Evolutionary conservation across 495 filamentous ascomycete species (phyloP), one percentile per base, ranked within the genome.

Genomic region (Zalerion maritima): DNA sequence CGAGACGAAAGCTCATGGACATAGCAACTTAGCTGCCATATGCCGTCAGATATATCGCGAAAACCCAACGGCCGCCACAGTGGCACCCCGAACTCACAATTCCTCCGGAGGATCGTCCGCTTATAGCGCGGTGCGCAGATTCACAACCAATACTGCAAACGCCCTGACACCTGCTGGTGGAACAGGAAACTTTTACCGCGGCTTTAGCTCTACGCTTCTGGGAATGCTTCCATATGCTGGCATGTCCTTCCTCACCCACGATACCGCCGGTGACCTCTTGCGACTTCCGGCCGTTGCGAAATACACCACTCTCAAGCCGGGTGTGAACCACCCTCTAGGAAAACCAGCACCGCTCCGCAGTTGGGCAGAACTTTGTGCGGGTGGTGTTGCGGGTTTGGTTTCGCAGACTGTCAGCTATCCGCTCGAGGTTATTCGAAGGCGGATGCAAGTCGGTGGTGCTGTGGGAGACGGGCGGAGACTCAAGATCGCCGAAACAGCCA

Each of bases 201-300:
- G 89, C 9, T 97, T 96, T 49, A 73, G 71, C 0, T 77, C 87
- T 0, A 96, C 89, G 0, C 49, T 97, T 9, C 56, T 81, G 21
- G 89, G 89, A 26, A 97, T 97, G 87, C 49, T 97, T 9, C 89
- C 89, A 2, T 97, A 97, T 42, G 89, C 91, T 9, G 89, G 89
- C 28, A 73, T 91, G 44, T 94, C 86, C n/a, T 97, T 97, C 62
- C 69, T 96, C 18, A 91, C 83, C 0, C 89, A 97, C 51, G 89
- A 97, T 46, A 79, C 79, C 3, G 67, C 71, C 1, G 75, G 81
- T 14, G 89, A 97, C 50, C 46, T 81, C 19, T 66, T 97, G 23
- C 81, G 89, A 1, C 55, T 58, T 19, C 74, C 75, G 0, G 26
- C 42, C 1, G 31, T 92, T 1, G 68, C 78, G 0, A 46, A 59